Conservation (phyloP, 2,329 filamentous ascomycete species). For the Chaetomiaceae sp. region DNA sequence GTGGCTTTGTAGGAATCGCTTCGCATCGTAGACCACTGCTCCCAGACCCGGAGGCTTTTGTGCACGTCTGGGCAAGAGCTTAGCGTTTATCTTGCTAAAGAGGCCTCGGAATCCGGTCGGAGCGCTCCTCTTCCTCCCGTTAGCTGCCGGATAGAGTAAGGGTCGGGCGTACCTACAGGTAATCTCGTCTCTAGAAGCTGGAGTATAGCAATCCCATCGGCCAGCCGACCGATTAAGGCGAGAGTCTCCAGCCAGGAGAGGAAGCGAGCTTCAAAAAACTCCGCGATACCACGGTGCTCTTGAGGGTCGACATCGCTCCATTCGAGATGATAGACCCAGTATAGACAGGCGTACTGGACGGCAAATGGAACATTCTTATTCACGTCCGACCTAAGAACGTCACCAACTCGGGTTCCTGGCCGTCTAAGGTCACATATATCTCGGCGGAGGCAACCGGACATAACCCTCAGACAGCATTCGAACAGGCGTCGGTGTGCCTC, state of each 20-base stretch:
- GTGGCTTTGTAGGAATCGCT: conserved; percentile 2
- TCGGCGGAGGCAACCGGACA: background rate
- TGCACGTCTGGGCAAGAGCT: background rate
- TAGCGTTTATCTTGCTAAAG: background rate
- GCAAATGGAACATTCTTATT: background rate
- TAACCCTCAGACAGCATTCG: conserved; percentile 4
- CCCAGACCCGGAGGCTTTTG: background rate
- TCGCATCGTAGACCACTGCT: conserved; percentile 3
- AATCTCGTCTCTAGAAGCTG: conserved; percentile 5
- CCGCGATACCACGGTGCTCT: background rate
- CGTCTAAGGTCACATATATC: background rate
- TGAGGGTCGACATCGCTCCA: conserved; percentile 3
- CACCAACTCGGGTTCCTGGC: conserved; percentile 1
- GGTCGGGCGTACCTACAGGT: conserved; percentile 1
- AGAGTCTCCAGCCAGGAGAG: conserved; percentile 5
- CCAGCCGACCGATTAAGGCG: conserved; percentile 5
- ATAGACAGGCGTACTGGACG: conserved; percentile 7
- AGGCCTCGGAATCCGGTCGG: background rate
- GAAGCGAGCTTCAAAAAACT: conserved; percentile 4
- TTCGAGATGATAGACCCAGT: conserved; percentile 7
- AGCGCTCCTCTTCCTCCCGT: background rate
- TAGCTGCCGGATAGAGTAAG: background rate
- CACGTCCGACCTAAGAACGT: background rate
- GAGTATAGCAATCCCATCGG: conserved; percentile 6
- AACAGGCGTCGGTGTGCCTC: background rate